These are phyloP conservation scores for Exophiala oligosperma DNA, from an alignment of 2,329 filamentous ascomycete genomes.

Conservation along the genomic window DNA sequence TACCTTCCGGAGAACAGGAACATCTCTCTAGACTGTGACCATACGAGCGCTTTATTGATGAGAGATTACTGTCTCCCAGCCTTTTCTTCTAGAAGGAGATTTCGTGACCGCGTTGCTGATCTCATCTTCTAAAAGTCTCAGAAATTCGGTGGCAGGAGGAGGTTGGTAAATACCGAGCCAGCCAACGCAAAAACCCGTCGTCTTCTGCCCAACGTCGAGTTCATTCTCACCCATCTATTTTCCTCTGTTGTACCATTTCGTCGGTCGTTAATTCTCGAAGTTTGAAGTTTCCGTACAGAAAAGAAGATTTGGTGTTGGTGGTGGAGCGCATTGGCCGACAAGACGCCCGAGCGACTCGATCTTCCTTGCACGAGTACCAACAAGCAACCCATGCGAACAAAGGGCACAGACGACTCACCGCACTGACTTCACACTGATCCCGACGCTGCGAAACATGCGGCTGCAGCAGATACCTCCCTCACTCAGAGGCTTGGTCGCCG, in stretches of 20 bases:
- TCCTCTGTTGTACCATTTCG: background rate
- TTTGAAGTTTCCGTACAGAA: background rate
- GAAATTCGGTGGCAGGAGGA: constrained; percentile 14
- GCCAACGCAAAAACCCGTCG: constrained; percentile 10
- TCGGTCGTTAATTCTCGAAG: background rate
- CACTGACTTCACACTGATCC: constrained; percentile 5
- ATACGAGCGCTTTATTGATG: background rate
- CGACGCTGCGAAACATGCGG: constrained; percentile 17
- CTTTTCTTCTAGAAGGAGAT: background rate
- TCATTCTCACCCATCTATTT: constrained; percentile 6
- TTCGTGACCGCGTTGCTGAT: constrained; percentile 4
- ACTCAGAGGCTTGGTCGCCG: constrained; percentile 17
- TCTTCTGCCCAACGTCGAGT: constrained; percentile 9
- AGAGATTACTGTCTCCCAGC: constrained; percentile 9
- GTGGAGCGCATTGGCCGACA: background rate
- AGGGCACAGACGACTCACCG: constrained; percentile 6
- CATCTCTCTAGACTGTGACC: background rate
- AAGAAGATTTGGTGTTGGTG: background rate
- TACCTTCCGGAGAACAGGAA: background rate
- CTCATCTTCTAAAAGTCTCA: constrained; percentile 4
- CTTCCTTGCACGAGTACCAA: background rate
- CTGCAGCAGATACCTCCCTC: constrained; percentile 14
- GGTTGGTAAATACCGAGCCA: constrained; percentile 11
- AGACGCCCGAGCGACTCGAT: background rate
- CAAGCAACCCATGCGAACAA: constrained; percentile 11